Conservation (phyloP, 106 monocot genomes). For the Dioscorea alata region DNA sequence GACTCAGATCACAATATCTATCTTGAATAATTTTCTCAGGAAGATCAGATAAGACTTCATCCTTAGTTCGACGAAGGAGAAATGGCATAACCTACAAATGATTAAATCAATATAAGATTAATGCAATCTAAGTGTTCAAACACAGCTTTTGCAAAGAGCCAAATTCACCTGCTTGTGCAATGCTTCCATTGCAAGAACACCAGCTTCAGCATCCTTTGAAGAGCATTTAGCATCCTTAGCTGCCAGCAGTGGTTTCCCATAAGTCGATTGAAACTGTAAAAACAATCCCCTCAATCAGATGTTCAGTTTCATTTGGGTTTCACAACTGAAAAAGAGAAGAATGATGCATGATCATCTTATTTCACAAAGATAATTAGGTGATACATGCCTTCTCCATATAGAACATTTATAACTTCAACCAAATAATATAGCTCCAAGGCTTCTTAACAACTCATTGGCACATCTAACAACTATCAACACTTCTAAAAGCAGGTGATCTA, state of each 20-base stretch:
- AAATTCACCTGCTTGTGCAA: slow-evolving; percentile 86
- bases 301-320: too few species aligned
- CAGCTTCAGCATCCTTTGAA: slow-evolving; percentile 98
- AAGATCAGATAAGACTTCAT: slow-evolving; percentile 96
- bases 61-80: slow-evolving; percentile 90
- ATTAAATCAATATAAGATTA: neutral
- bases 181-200: slow-evolving; percentile 97
- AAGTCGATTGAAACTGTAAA: slow-evolving; percentile 86
- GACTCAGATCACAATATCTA: slow-evolving; percentile 89
- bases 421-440: too few species aligned
- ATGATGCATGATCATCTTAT: neutral
- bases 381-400: neutral
- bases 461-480: too few species aligned
- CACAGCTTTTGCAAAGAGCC: neutral
- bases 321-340: too few species aligned
- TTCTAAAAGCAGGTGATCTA: too few species aligned
- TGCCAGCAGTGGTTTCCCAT: slow-evolving; percentile 87
- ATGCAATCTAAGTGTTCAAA: neutral
- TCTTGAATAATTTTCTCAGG: slow-evolving; percentile 99
- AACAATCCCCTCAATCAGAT: slow-evolving; percentile 2
- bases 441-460: too few species aligned
- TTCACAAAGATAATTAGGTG: neutral
- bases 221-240: slow-evolving; percentile 95
- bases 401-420: too few species aligned
- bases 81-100: slow-evolving; percentile 89